Percentiles rank a stretch among this genome's conserved stretches.
These are phyloP conservation scores for Ganoderma resinaceum DNA, from an alignment of 1,284 basidiomycete genomes.

Conservation along the genomic window DNA sequence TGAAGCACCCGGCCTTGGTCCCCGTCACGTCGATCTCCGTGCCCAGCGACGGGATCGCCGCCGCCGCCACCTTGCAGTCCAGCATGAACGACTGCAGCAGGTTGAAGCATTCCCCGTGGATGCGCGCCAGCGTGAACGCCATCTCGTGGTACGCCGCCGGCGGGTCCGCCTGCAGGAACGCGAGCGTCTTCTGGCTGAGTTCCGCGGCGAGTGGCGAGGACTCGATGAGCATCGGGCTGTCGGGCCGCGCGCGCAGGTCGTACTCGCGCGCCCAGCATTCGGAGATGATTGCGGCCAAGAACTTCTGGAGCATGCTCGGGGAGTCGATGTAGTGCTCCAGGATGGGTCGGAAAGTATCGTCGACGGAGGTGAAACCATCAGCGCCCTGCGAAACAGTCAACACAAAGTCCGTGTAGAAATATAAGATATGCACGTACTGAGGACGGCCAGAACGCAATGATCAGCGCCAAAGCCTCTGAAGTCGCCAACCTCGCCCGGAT, in stretches of 20 bases:
- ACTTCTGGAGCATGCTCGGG: slow-evolving; percentile 90
- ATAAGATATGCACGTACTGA: slow-evolving; percentile 48
- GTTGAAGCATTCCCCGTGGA: slow-evolving; percentile 82
- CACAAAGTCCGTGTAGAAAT: too few relatives aligned
- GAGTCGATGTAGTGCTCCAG: slow-evolving; percentile 86
- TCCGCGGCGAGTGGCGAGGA: slow-evolving; percentile 68
- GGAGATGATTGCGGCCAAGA: slow-evolving; percentile 83
- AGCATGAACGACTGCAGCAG: slow-evolving; percentile 83
- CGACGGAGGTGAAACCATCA: slow-evolving; percentile 42
- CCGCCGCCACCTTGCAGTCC: slow-evolving; percentile 87
- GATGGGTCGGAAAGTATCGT: slow-evolving; percentile 72
- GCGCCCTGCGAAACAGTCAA: slow-evolving; percentile 12
- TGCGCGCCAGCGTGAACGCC: slow-evolving; percentile 81
- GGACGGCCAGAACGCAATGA: slow-evolving; percentile 74
- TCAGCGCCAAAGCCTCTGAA: slow-evolving; percentile 80
- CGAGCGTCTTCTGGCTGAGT: slow-evolving; percentile 70
- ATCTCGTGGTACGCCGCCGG: slow-evolving; percentile 93
- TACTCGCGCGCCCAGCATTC: slow-evolving; percentile 92
- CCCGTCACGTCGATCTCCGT: slow-evolving; percentile 81
- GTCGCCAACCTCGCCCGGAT: slow-evolving; percentile 86
- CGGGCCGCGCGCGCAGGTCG: slow-evolving; percentile 40
- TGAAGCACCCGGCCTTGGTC: slow-evolving; percentile 73
- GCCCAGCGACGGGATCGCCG: slow-evolving; percentile 83
- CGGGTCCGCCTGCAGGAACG: slow-evolving; percentile 77
- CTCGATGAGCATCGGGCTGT: slow-evolving; percentile 55